phyloP scores from a whole-genome alignment of 208 protist genomes.

The Porcisia hertigi region DNA sequence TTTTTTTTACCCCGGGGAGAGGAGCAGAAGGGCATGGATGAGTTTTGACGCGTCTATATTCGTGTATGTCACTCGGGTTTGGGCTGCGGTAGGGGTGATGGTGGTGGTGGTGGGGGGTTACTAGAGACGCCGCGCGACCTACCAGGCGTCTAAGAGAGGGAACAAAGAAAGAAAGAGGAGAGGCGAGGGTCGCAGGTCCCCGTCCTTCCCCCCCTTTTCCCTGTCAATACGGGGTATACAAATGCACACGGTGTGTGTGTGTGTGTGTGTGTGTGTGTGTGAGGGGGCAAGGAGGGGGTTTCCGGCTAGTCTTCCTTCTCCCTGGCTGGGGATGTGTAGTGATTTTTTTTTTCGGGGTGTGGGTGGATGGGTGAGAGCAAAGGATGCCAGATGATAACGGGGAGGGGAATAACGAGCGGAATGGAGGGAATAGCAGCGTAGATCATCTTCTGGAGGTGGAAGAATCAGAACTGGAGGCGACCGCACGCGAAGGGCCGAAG shows the following conservation, averaged over 20 bases:
- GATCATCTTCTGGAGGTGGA: too few species aligned
- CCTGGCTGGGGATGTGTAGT: too few species aligned
- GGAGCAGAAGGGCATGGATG: slow-evolving; percentile 1
- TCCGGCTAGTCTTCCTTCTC: background rate
- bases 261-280: too few species aligned
- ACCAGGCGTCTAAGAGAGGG: background rate
- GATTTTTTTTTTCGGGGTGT: too few species aligned
- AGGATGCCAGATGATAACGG: background rate
- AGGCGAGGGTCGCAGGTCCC: background rate
- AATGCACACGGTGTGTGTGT: too few species aligned
- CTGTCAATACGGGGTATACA: too few species aligned
- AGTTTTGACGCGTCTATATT: background rate
- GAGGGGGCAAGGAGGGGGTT: background rate
- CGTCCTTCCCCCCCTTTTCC: background rate
- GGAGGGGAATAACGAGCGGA: too few species aligned
- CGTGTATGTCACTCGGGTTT: background rate
- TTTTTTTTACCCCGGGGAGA: background rate
- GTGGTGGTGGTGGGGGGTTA: background rate
- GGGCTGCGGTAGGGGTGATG: too few species aligned
- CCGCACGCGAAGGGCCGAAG: background rate
- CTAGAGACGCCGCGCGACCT: background rate
- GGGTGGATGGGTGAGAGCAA: background rate
- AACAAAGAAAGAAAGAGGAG: background rate
- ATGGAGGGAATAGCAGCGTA: background rate
- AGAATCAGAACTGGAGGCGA: background rate